A percentile compares a stretch with the other conserved stretches of the same genome.
Evolutionary conservation across 2,329 filamentous ascomycete genomes (phyloP).

Genomic region (Fusarium sp.): DNA sequence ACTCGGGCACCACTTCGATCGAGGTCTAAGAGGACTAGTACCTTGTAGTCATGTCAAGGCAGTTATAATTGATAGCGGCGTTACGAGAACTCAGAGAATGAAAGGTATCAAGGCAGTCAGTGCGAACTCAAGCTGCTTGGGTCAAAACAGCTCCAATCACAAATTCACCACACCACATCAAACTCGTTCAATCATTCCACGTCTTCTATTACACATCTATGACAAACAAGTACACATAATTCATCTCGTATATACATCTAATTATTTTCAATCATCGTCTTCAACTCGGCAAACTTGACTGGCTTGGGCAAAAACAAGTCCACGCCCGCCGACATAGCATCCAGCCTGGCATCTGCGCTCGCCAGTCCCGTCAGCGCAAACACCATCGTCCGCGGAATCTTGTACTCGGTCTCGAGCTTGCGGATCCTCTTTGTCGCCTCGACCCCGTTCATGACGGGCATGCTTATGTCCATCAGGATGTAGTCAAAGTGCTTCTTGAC

Average conservation of each 20-base stretch:
- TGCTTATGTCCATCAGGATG: conserved; percentile 60
- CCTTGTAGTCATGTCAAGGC: no score
- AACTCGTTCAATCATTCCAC: neutral
- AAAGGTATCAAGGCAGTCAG: rapidly evolving
- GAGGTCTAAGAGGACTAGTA: rapidly evolving
- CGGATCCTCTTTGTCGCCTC: conserved; percentile 60
- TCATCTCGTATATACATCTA: conserved; percentile 16
- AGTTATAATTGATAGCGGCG: rapidly evolving
- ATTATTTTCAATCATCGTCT: conserved; percentile 43
- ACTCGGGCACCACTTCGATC: neutral
- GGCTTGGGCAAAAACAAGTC: conserved; percentile 63
- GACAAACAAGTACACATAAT: conserved; percentile 8
- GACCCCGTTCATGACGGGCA: conserved; percentile 64
- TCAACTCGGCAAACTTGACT: conserved; percentile 54
- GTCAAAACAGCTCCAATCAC: rapidly evolving
- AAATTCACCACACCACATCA: neutral
- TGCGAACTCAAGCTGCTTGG: rapidly evolving
- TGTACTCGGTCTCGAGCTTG: conserved; percentile 55
- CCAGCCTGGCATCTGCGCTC: conserved; percentile 57
- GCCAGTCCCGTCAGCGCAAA: conserved; percentile 64
- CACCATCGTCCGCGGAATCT: conserved; percentile 54
- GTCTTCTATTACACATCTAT: conserved; percentile 10
- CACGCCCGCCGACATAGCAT: conserved; percentile 59
- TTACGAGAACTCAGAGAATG: neutral
- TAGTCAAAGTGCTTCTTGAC: conserved; percentile 44